Evolutionary conservation across 495 filamentous ascomycete species (phyloP).

Genomic region (Daldinia bambusicola): DNA sequence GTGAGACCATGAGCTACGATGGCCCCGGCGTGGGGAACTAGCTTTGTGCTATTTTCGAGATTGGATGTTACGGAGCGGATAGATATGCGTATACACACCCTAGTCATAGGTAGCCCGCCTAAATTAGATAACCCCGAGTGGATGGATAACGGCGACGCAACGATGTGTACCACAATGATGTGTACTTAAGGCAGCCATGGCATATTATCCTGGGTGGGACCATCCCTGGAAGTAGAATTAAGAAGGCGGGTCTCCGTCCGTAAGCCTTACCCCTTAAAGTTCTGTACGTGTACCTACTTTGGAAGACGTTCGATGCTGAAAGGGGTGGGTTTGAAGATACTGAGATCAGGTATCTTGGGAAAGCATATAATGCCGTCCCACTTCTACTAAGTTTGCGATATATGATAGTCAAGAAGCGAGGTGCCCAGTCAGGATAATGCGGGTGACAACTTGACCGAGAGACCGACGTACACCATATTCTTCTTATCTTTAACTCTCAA

Average conservation of each 20-base stretch:
- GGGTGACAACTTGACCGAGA: background rate
- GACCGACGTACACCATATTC: background rate
- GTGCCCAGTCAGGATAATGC: constrained; percentile 19
- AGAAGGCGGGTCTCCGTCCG: constrained; percentile 3
- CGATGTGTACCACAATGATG: constrained; percentile 12
- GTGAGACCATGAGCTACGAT: constrained; percentile 13
- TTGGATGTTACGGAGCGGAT: constrained; percentile 10
- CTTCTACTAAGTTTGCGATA: constrained; percentile 2
- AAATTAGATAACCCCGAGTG: constrained; percentile 36
- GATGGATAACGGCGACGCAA: constrained; percentile 29
- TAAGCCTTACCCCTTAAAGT: constrained; percentile 1
- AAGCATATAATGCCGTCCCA: constrained; percentile 1
- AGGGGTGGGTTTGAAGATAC: background rate
- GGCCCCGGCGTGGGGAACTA: constrained; percentile 19
- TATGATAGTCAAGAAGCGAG: constrained; percentile 2
- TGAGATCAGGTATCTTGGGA: background rate
- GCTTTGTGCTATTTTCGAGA: constrained; percentile 19
- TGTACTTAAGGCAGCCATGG: constrained; percentile 19
- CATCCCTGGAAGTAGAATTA: background rate
- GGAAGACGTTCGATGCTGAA: background rate
- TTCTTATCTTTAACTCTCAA: constrained; percentile 20
- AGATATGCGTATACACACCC: constrained; percentile 16
- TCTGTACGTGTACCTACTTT: background rate
- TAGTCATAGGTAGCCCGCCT: constrained; percentile 39
- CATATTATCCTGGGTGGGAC: constrained; percentile 23